A percentile compares a stretch with the other conserved stretches of the same genome.
phyloP scores from a whole-genome alignment of 139 green algal genomes.

The Nannochloris sp. region DNA sequence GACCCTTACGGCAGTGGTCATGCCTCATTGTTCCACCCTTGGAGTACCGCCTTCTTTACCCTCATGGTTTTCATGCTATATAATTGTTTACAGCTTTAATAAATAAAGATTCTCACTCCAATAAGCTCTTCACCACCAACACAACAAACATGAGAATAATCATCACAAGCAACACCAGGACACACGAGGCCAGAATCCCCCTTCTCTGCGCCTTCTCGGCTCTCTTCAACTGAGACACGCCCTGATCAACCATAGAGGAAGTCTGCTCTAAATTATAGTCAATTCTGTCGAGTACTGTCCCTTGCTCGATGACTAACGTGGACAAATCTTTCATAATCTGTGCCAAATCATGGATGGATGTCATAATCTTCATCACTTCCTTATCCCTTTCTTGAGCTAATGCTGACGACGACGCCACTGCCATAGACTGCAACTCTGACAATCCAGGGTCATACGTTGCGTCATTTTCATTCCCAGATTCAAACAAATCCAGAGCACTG shows the following conservation, averaged over 20 bases:
- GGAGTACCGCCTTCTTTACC: neutral
- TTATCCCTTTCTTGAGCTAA: conserved; percentile 69
- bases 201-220: conserved; percentile 86
- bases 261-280: conserved; percentile 84
- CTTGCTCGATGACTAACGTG: conserved; percentile 95
- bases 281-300: conserved; percentile 91
- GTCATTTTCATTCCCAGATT: conserved; percentile 10
- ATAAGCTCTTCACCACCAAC: conserved; percentile 29
- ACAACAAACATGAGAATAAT: conserved; percentile 84
- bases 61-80: conserved; percentile 2
- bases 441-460: conserved; percentile 66
- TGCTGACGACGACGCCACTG: conserved; percentile 32
- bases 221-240: conserved; percentile 74
- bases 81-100: neutral
- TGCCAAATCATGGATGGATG: conserved; percentile 70
- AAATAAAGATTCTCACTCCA: neutral
- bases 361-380: conserved; percentile 75
- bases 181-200: conserved; percentile 74
- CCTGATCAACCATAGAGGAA: conserved; percentile 66
- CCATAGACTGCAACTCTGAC: conserved; percentile 42
- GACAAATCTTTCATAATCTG: conserved; percentile 95
- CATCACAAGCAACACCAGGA: conserved; percentile 75
- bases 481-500: conserved; percentile 23
- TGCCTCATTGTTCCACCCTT: neutral
- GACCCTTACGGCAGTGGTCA: neutral